These are phyloP conservation scores for Syzygium oleosum DNA, from an alignment of 345 rosid genomes.

Conservation along the genomic window DNA sequence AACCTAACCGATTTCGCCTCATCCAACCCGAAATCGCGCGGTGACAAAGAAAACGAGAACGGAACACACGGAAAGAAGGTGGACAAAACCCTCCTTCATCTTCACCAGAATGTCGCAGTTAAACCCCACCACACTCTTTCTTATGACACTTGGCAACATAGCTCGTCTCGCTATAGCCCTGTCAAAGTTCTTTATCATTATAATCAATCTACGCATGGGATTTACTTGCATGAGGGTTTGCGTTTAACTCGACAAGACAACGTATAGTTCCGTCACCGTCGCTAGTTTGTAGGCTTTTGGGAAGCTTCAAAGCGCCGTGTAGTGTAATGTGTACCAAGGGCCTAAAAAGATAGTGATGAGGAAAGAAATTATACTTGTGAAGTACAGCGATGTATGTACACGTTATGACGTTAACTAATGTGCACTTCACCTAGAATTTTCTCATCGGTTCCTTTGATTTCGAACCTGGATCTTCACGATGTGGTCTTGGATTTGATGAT, in stretches of 20 bases:
- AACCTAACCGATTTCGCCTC: background rate
- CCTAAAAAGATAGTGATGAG: background rate
- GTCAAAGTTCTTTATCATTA: background rate
- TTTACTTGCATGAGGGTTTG: background rate
- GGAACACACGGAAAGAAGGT: background rate
- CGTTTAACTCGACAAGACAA: background rate
- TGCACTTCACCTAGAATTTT: background rate
- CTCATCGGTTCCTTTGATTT: background rate
- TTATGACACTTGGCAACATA: no score
- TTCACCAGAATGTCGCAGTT: no score
- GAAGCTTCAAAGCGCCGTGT: background rate
- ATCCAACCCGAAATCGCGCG: background rate
- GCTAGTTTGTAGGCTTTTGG: background rate
- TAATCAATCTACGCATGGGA: background rate
- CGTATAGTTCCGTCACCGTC: background rate
- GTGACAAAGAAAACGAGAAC: background rate
- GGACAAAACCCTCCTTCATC: background rate
- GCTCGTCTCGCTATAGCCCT: no score
- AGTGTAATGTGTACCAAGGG: background rate
- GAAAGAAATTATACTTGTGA: background rate
- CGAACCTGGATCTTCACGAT: background rate
- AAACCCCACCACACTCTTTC: no score
- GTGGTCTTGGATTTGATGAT: background rate
- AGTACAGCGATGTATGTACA: background rate
- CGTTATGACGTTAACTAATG: background rate